Percentiles rank a stretch among this genome's conserved stretches.
phyloP scores from a whole-genome alignment of 1,284 basidiomycete species.

The Trichosporon sp. region DNA sequence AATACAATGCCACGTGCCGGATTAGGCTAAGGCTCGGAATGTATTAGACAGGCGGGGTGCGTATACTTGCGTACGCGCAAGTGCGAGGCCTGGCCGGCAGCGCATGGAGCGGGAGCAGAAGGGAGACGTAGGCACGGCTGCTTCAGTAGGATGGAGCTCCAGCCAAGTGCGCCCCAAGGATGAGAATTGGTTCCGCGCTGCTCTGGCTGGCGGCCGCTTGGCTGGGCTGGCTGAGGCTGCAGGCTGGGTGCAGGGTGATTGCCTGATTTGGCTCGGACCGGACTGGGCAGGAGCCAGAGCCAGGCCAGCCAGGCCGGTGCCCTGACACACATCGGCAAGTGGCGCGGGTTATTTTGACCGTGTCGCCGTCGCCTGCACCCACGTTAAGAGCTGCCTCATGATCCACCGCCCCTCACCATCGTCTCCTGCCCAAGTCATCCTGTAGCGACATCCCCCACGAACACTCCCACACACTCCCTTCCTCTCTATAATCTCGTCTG shows the following conservation, averaged over 20 bases:
- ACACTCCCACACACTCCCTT: neutral
- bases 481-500: neutral
- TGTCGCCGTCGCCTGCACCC: neutral
- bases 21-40: neutral
- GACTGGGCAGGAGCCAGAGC: neutral
- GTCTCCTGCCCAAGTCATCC: neutral
- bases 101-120: neutral
- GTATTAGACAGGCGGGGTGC: neutral
- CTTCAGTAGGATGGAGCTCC: neutral
- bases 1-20: neutral
- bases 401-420: neutral
- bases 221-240: neutral
- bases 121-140: neutral
- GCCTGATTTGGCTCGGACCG: neutral
- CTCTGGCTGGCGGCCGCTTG: neutral
- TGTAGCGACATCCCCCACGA: neutral
- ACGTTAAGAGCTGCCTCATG: neutral
- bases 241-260: neutral
- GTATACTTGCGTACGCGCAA: too few relatives aligned
- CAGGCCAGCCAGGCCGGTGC: neutral
- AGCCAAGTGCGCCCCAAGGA: neutral
- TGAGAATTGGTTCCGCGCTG: neutral
- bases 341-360: conserved; percentile 2
- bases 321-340: neutral
- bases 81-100: neutral